Conservation (phyloP, 345 rosid species). For the Hevea brasiliensis region DNA sequence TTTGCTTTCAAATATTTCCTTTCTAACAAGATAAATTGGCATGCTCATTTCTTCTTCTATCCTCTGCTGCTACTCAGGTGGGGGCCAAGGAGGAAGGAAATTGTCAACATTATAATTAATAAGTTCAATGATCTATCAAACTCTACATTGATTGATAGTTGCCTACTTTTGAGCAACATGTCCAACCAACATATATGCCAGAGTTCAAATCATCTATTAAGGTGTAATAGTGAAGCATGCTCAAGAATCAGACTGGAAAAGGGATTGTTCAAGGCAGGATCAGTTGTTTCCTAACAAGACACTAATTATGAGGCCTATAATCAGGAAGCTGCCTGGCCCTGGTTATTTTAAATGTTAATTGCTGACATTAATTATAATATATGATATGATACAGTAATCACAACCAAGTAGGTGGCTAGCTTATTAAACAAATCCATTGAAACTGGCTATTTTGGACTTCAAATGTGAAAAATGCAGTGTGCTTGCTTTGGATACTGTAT, state of each 20-base stretch:
- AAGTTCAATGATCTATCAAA: constrained; percentile 32
- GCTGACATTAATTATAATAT: background rate
- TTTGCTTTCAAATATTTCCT: background rate
- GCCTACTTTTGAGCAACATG: constrained; percentile 38
- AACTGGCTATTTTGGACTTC: background rate
- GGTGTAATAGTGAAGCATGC: background rate
- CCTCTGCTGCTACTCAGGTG: background rate
- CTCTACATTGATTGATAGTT: constrained; percentile 28
- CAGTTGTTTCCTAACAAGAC: background rate
- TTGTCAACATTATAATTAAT: constrained; percentile 32
- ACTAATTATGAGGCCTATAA: constrained; percentile 42
- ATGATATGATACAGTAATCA: background rate
- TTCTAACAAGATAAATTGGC: background rate
- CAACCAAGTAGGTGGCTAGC: constrained; percentile 12
- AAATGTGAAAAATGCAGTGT: background rate
- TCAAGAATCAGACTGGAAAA: constrained; percentile 13
- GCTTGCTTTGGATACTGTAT: background rate
- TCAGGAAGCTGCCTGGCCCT: constrained; percentile 25
- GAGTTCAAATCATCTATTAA: too few species aligned
- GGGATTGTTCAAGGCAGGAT: background rate
- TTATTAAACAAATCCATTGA: constrained; percentile 1
- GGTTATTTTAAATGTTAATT: background rate
- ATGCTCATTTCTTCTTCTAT: constrained; percentile 8
- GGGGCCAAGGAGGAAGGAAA: constrained; percentile 26
- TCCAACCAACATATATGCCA: constrained; percentile 14